Evolutionary conservation across 2,329 filamentous ascomycete genomes (phyloP).

Genomic region (Alternaria infectoria): DNA sequence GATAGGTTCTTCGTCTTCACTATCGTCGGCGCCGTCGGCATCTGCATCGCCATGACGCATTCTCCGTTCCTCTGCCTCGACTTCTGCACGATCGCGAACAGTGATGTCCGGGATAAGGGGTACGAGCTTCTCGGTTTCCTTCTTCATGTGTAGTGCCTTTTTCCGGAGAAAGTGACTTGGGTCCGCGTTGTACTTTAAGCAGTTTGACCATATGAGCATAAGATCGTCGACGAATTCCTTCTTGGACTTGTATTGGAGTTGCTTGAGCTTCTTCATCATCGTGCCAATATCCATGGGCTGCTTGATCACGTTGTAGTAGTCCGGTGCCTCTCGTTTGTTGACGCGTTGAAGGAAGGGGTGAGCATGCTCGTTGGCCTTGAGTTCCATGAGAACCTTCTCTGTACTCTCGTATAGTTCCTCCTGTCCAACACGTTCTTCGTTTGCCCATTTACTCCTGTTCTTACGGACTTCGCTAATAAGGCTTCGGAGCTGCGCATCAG

Average conservation of each 20-base stretch:
- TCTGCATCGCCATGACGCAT: constrained; percentile 83
- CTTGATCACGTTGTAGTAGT: constrained; percentile 94
- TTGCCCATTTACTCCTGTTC: constrained; percentile 98
- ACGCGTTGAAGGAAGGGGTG: constrained; percentile 94
- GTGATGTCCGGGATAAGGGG: constrained; percentile 92
- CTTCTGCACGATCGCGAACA: constrained; percentile 89
- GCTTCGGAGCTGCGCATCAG: constrained; percentile 87
- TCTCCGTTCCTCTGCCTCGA: constrained; percentile 75
- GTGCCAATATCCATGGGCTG: constrained; percentile 96
- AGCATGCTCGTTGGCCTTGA: constrained; percentile 97
- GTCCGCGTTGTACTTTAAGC: constrained; percentile 92
- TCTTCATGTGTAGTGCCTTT: constrained; percentile 95
- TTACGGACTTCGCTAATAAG: constrained; percentile 98
- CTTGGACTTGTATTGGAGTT: constrained; percentile 67
- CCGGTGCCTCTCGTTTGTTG: constrained; percentile 95
- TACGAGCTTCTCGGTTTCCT: constrained; percentile 95
- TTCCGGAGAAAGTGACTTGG: constrained; percentile 85
- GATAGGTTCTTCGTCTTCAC: constrained; percentile 90
- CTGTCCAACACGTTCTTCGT: constrained; percentile 95
- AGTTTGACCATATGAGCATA: constrained; percentile 96
- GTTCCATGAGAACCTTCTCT: constrained; percentile 94
- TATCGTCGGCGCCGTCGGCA: constrained; percentile 84
- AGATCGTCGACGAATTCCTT: constrained; percentile 93
- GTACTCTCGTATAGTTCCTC: constrained; percentile 97
- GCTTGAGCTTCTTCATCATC: constrained; percentile 97